These are phyloP conservation scores for Sporothrix globosa DNA, from an alignment of 2,329 filamentous ascomycete genomes.

Conservation along the genomic window DNA sequence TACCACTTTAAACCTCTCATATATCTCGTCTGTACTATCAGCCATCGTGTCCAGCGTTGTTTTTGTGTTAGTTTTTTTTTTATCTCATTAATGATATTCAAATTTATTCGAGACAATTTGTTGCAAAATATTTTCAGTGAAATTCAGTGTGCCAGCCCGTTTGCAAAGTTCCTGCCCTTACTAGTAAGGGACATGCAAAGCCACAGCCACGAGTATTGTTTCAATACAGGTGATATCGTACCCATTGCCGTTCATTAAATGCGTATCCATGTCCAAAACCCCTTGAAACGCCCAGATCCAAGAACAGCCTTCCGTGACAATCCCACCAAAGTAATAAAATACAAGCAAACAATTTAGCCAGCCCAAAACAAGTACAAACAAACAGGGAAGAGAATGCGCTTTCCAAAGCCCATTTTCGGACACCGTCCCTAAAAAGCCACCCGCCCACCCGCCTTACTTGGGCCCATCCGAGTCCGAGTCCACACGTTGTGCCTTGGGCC, in stretches of 20 bases:
- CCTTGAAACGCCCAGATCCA: too few species aligned
- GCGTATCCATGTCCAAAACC: not conserved
- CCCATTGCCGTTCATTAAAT: slow-evolving; percentile 2
- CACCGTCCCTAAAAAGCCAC: too few species aligned
- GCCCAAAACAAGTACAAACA: not conserved
- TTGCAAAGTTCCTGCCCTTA: not conserved
- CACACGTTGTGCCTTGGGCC: slow-evolving; percentile 5
- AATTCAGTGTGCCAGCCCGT: not conserved
- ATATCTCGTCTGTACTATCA: slow-evolving; percentile 9
- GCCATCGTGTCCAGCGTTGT: not conserved
- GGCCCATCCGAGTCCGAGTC: not conserved
- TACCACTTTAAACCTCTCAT: too few species aligned
- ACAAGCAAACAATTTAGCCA: not conserved
- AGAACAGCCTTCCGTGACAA: too few species aligned
- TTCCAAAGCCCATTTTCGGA: too few species aligned
- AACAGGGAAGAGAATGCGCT: not conserved
- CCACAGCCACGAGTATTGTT: not conserved
- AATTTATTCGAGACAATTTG: not conserved
- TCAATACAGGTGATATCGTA: slow-evolving; percentile 8
- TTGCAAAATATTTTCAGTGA: not conserved
- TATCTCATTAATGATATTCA: not conserved
- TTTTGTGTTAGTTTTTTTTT: too few species aligned
- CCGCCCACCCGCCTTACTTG: not conserved
- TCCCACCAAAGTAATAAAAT: not conserved
- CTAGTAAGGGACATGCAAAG: not conserved